phyloP scores from a whole-genome alignment of 78 protist species.

The Chrysochromulina parva region DNA sequence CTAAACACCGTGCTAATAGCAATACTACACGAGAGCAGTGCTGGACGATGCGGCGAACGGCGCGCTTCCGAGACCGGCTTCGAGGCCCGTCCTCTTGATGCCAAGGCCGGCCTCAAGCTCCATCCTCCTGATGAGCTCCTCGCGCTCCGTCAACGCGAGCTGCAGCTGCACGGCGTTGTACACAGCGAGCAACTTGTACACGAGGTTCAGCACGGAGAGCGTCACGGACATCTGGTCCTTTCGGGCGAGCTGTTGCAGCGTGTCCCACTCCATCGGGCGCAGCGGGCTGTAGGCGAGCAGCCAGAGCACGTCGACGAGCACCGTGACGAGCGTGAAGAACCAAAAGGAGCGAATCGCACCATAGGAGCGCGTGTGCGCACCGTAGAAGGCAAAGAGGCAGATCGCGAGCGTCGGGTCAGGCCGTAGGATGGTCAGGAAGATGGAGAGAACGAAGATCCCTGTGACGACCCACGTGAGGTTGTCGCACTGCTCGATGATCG shows the following conservation, averaged over 20 bases:
- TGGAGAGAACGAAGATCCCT: background rate
- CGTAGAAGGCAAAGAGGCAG: slow-evolving; percentile 1
- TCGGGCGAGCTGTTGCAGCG: background rate
- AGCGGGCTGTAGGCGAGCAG: background rate
- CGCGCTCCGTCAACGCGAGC: no score
- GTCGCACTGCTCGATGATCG: background rate
- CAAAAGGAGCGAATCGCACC: background rate
- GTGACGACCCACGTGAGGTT: background rate
- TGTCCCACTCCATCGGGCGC: background rate
- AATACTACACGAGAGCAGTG: no score
- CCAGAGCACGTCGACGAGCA: background rate
- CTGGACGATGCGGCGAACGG: no score
- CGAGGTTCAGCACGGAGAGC: background rate
- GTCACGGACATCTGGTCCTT: background rate
- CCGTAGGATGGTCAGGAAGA: background rate
- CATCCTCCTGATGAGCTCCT: no score
- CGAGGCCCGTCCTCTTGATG: no score
- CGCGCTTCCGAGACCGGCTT: no score
- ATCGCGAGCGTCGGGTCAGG: slow-evolving; percentile 24
- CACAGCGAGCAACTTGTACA: background rate
- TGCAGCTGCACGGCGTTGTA: no score
- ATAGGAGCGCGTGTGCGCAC: background rate
- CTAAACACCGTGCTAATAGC: no score
- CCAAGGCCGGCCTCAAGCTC: no score
- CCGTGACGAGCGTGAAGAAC: background rate